Base-by-base conservation (phyloP, 2,329 filamentous ascomycete species). In the Dendryphion nanum region DNA sequence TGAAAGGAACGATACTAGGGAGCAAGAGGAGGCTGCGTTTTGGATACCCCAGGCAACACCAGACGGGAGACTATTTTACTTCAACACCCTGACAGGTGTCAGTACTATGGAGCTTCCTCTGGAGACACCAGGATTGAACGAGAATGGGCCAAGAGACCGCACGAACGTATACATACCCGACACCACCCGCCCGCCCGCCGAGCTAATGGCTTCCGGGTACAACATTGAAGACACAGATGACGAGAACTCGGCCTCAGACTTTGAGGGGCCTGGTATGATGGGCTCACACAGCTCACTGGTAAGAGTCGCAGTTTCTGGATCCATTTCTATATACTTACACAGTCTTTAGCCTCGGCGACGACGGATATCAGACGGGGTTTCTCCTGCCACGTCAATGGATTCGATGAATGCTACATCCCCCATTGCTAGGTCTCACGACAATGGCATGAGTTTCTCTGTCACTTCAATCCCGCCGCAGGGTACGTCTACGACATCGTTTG, bases 1-100 rank as follows among this genome's bases (percentile, higher is more conserved):
- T 34, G 88, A 94, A 57, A 82, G 82, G 34, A 74, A 76, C 15
- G 77, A 77, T 31, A 67, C 67, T 45, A 74, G 68, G 47, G 83
- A 84, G 57, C 86, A 87, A 59, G 90, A 93, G 53, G 83, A 91
- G 63, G 89, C 91, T 31, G 91, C 94, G 50, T 98, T 95, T 63
- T 98, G 93, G 93, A 95, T 98, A 51, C 93, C 93, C 14, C 93
- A 98, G 71, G 93, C 90, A 12, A 98, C 93, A 0, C 81, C 88
- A 1, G 90, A 97, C 63, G 93, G 93, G 37, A 80, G 90, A 40
- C 70, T 98, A 17, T 98, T 94, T 68, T 98, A 97, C 70, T 97
- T 95, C 76, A 98, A 98, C 67, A 97, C 91, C 46, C 82, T 96
- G 71, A 98, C 93, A 0, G 90, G 91, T 38, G 89, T 94, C 58